Base-by-base conservation (phyloP, 805 yeast species). In the Maudiozyma turicensis region DNA sequence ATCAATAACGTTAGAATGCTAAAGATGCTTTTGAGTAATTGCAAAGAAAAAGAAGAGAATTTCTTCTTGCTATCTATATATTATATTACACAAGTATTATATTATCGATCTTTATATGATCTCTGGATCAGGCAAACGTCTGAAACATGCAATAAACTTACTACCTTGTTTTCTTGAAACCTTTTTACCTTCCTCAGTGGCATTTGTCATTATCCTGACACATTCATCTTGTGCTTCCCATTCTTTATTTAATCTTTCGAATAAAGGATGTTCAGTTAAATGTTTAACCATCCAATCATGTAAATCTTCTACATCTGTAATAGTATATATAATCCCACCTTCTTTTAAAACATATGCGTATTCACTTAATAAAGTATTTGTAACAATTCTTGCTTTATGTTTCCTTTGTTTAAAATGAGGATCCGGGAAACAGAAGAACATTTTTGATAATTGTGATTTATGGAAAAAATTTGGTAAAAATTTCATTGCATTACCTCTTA, bases 351-450 rank as follows among this genome's bases (percentile, higher is more conserved):
- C 93, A 62, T 80, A 93, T 3, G 99, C 98, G 64, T 93, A 93
- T 67, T 93, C 99, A 31, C 91, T 77, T 48, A 89, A 73, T 52
- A 93, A 71, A 2, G 98, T 91, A 55, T 81, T 83, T 48, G 99
- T 90, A 55, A 93, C 79, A 61, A 93, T 93, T 72, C 99, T 77
- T 6, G 97, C 97, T 74, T 93, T 93, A 70, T 93, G 99, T 65
- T 93, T 93, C 63, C 98, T 77, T 68, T 88, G 95, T 66, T 93
- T 93, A 74, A 93, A 93, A 67, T 93, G 99, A 7, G 99, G 99
- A 68, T 93, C 99, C n/a, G 99, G 99, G 77, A 93, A 93, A 67
- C 99, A 93, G 72, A 93, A 93, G 71, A 93, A 93, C 78, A 93
- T 86, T 72, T 91, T 93, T 34, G 83, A 79, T 46, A 90, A 71